Evolutionary conservation across 2,329 filamentous ascomycete species (phyloP).

Genomic region (Pestalotiopsis sp.): DNA sequence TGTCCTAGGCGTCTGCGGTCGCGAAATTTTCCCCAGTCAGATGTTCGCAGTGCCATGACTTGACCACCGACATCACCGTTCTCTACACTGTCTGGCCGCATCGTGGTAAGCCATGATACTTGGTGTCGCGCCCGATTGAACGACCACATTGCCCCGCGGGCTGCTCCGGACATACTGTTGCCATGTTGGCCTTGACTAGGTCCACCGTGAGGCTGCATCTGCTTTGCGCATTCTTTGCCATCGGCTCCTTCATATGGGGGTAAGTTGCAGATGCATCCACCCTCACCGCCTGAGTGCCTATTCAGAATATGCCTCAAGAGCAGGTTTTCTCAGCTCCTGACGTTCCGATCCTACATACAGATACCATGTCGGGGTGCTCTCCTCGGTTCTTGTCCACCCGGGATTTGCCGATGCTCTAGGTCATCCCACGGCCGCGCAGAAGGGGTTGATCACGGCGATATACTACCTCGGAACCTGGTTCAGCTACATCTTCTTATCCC

Average conservation of each 20-base stretch:
- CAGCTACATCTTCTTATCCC: constrained; percentile 57
- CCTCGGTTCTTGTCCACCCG: constrained; percentile 57
- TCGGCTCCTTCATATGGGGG: constrained; percentile 62
- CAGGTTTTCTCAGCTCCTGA: not conserved
- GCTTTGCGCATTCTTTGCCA: constrained; percentile 53
- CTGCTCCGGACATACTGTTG: not conserved
- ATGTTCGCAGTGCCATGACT: too few species aligned
- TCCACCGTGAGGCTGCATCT: constrained; percentile 44
- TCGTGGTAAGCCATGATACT: not conserved
- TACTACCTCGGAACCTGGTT: constrained; percentile 61
- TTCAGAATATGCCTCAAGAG: not conserved
- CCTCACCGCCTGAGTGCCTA: not conserved
- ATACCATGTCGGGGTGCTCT: constrained; percentile 61
- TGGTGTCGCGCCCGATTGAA: not conserved
- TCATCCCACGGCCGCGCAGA: constrained; percentile 45
- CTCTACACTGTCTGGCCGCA: not conserved
- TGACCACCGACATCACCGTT: too few species aligned
- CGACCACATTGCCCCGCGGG: not conserved
- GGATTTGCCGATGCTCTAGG: constrained; percentile 53
- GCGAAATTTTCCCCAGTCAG: too few species aligned
- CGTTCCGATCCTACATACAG: not conserved
- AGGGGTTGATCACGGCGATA: constrained; percentile 56
- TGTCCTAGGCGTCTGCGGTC: not conserved
- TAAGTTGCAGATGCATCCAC: constrained; percentile 30
- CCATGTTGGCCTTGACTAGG: constrained; percentile 31